Percentiles rank a stretch among this genome's conserved stretches.
phyloP scores from a whole-genome alignment of 108 stramenopile genomes.

The Hondaea fermentalgiana region DNA sequence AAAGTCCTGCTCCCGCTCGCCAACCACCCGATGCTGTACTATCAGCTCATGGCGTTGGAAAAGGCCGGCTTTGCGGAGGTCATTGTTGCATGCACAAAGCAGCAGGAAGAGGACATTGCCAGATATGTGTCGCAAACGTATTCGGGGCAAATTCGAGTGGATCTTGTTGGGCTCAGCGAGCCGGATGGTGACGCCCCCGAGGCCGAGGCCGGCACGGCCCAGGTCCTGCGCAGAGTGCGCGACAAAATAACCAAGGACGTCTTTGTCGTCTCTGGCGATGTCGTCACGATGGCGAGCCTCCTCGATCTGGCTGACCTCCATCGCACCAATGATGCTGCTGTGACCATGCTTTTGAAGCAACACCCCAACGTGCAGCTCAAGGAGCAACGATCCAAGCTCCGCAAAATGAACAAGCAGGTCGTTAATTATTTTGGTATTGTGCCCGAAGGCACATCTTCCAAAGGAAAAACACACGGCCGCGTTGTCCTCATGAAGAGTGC shows the following conservation, averaged over 20 bases:
- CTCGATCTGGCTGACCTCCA: not conserved
- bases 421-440: not conserved
- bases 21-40: not conserved
- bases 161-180: not conserved
- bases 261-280: not conserved
- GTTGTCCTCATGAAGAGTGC: constrained; percentile 3
- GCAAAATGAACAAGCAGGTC: not conserved
- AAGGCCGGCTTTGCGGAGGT: constrained; percentile 11
- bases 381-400: not conserved
- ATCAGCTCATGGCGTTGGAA: not conserved
- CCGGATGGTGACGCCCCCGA: not conserved
- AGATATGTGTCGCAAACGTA: not conserved
- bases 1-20: not conserved
- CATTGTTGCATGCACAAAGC: not conserved
- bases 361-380: not conserved
- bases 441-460: not conserved
- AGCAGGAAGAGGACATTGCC: not conserved
- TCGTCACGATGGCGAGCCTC: not conserved
- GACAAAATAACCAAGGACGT: not conserved
- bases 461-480: not conserved
- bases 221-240: not conserved
- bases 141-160: not conserved
- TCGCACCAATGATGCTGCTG: not conserved
- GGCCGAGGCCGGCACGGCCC: not conserved
- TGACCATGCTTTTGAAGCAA: not conserved